Base-by-base conservation (phyloP, 495 filamentous ascomycete genomes). In the Staphylotrichum tortipilum region DNA sequence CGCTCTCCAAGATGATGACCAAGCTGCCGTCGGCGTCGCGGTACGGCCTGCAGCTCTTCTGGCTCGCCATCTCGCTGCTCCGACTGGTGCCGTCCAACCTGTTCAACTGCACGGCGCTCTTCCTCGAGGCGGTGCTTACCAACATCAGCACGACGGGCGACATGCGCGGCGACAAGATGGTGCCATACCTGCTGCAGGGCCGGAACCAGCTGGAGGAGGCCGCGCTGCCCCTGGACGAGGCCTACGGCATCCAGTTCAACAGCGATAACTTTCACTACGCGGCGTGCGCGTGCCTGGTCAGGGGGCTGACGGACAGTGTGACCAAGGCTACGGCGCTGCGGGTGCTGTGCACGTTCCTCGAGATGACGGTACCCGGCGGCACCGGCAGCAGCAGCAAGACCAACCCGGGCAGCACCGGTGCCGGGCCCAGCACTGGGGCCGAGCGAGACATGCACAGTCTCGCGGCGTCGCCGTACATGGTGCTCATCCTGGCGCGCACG, bases 41-140 rank as follows among this genome's bases (percentile, higher is more conserved):
- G 22, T 84, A 84, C 59, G 78, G 78, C 3, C 58, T 80, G n/a
- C 81, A 84, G 57, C 67, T 84, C 4, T 84, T 84, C 59, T 84
- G 81, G 81, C 65, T 84, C 17, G 81, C 79, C 19, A 73, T 83
- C 55, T 80, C 80, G 17, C 66, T 84, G n/a, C 69, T 83, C 39
- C 71, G 80, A 8, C 70, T 81, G 4, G 78, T 83, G 26, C 77
- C 78, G 11, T 61, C 70, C n/a, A 68, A 60, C 50, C 62, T 80
- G 15, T 83, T 82, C 62, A 83, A 80, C 60, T 82, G 76, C 61
- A 72, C 81, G 0, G 78, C 79, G 12, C 63, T 70, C 22, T 76
- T 84, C 41, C 65, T 84, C n/a, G 81, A 82, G 50, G 70, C 79
- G 15, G 78, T 82, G 2, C 51, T 83, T 23, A 69, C 69, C 30